Percentiles rank a stretch among this genome's conserved stretches.
phyloP scores from a whole-genome alignment of 169 alveolate genomes.

The Neospora caninum region DNA sequence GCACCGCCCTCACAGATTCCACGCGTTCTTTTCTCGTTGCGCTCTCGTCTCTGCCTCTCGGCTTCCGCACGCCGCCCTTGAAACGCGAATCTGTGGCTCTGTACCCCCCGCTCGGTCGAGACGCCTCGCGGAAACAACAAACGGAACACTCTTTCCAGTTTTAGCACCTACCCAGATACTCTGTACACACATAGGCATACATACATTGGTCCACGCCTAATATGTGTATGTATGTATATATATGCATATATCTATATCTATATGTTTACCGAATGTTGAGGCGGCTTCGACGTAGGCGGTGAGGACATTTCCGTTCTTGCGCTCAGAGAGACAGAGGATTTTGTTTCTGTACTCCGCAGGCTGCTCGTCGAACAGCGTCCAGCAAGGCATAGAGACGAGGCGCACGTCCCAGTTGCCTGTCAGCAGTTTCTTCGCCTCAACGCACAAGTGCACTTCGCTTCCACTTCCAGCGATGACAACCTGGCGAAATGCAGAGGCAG shows the following conservation, averaged over 20 bases:
- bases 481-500: constrained; percentile 5
- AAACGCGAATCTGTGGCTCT: too few species aligned
- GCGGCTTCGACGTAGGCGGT: constrained; percentile 70
- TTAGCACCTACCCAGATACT: too few species aligned
- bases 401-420: constrained; percentile 72
- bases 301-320: constrained; percentile 50
- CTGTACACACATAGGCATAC: too few species aligned
- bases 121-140: too few species aligned
- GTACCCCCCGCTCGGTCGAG: too few species aligned
- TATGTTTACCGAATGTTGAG: constrained; percentile 48
- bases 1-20: neutral
- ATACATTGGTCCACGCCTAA: neutral
- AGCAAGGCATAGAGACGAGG: constrained; percentile 82
- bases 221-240: neutral
- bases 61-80: too few species aligned
- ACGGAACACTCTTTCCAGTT: too few species aligned
- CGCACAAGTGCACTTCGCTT: constrained; percentile 77
- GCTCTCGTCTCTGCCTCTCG: too few species aligned
- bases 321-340: constrained; percentile 41
- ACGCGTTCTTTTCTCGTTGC: neutral
- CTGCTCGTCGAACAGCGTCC: constrained; percentile 80
- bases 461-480: constrained; percentile 78
- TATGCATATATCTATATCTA: neutral
- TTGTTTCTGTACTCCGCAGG: constrained; percentile 57
- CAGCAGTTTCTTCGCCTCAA: constrained; percentile 75